Conservation (phyloP, 2,329 filamentous ascomycete species). For the Fusarium sp. region DNA sequence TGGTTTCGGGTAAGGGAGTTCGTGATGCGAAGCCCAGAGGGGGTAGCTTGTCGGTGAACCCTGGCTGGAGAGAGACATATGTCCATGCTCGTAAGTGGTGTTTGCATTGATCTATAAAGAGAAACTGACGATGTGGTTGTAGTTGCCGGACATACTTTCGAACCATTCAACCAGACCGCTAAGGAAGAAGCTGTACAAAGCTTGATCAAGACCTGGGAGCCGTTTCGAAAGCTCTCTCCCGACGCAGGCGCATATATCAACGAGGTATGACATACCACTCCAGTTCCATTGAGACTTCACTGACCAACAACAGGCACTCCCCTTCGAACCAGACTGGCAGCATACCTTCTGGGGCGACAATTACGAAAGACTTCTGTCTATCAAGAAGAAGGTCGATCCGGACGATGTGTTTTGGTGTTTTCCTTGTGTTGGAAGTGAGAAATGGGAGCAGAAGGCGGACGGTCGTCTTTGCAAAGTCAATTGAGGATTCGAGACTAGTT, state of each 20-base stretch:
- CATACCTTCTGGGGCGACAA: slow-evolving; percentile 59
- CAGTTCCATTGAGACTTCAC: fast-evolving
- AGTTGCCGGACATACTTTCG: slow-evolving; percentile 48
- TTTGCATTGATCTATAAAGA: slow-evolving; percentile 23
- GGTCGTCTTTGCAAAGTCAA: slow-evolving; percentile 45
- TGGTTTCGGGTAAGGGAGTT: slow-evolving; percentile 60
- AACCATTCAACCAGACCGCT: slow-evolving; percentile 51
- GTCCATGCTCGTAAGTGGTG: slow-evolving; percentile 55
- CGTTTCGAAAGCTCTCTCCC: slow-evolving; percentile 55
- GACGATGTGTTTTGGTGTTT: slow-evolving; percentile 62
- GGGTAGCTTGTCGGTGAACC: slow-evolving; percentile 60
- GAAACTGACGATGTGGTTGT: fast-evolving
- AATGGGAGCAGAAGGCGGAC: slow-evolving; percentile 49
- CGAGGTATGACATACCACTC: too few relatives aligned
- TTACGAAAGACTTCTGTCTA: slow-evolving; percentile 57
- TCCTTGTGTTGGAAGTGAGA: slow-evolving; percentile 61
- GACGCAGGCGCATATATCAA: slow-evolving; percentile 59
- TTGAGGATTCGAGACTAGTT: neutral
- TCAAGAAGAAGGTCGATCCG: slow-evolving; percentile 62
- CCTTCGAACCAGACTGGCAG: slow-evolving; percentile 54
- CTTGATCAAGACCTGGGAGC: slow-evolving; percentile 48
- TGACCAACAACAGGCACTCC: slow-evolving; percentile 46
- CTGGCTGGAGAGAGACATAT: slow-evolving; percentile 63
- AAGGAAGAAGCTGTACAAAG: slow-evolving; percentile 42
- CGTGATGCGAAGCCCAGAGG: slow-evolving; percentile 58